Evolutionary conservation across 2,329 filamentous ascomycete genomes (phyloP).

Genomic region (Colletotrichum sp.): DNA sequence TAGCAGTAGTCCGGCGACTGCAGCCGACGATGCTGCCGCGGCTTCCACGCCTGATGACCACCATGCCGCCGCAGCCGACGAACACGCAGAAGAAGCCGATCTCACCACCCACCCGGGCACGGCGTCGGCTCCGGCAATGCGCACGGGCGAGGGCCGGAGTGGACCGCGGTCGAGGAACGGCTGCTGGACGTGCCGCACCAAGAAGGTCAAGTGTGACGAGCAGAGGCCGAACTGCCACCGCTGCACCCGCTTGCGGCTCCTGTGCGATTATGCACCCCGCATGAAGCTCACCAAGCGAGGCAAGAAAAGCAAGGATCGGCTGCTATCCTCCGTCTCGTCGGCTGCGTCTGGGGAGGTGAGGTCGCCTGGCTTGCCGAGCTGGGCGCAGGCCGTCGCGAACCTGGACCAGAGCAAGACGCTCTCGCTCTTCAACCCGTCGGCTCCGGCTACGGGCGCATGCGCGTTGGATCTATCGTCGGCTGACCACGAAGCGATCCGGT

Average conservation of each 20-base stretch:
- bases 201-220: conserved; percentile 38
- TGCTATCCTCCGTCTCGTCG: not conserved
- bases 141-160: conserved; percentile 16
- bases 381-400: not conserved
- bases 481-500: conserved; percentile 39
- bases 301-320: conserved; percentile 3
- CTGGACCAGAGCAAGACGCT: conserved; percentile 1
- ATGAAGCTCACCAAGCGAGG: not conserved
- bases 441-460: conserved; percentile 21
- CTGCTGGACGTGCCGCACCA: conserved; percentile 32
- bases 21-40: not conserved
- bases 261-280: conserved; percentile 33
- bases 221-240: conserved; percentile 28
- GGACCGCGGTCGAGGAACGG: conserved; percentile 19
- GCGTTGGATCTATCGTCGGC: conserved; percentile 29
- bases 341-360: not conserved
- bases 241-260: conserved; percentile 28
- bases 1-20: not conserved
- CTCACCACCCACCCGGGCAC: not conserved
- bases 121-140: not conserved
- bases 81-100: not conserved
- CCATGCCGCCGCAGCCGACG: not conserved
- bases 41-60: not conserved
- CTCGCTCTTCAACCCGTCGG: conserved; percentile 13
- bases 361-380: conserved; percentile 3